A percentile compares a stretch with the other conserved stretches of the same genome.
These are phyloP conservation scores for Verticillium dahliae DNA, from an alignment of 2,329 filamentous ascomycete species.

Conservation along the genomic window DNA sequence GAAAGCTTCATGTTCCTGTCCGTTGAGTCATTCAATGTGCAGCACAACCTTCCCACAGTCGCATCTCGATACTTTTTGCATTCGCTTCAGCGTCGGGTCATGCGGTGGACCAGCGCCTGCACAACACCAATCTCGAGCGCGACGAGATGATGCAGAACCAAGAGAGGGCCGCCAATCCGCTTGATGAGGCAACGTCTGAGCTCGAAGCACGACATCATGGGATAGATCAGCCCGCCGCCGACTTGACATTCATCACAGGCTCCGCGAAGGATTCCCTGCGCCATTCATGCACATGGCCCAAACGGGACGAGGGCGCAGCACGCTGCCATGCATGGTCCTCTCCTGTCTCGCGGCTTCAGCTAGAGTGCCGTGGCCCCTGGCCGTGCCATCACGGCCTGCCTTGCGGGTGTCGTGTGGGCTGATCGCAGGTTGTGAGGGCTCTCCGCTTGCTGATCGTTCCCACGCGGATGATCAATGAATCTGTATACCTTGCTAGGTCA, in stretches of 20 bases:
- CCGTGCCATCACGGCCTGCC: not conserved
- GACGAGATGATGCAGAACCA: slow-evolving; percentile 12
- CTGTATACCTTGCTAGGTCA: not conserved
- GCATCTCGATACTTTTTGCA: not conserved
- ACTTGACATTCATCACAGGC: not conserved
- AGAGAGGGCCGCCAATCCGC: slow-evolving; percentile 6
- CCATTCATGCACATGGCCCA: slow-evolving; percentile 8
- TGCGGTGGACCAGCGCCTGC: not conserved
- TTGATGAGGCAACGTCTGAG: not conserved
- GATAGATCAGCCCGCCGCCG: not conserved
- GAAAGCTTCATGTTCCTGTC: too few relatives aligned
- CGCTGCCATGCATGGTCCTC: not conserved
- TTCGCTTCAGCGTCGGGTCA: not conserved
- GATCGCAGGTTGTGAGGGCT: not conserved
- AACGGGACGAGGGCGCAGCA: slow-evolving; percentile 8
- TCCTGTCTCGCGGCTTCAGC: not conserved
- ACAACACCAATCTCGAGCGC: slow-evolving; percentile 1
- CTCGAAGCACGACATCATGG: not conserved
- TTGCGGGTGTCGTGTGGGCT: slow-evolving; percentile 1
- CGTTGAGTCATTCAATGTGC: not conserved
- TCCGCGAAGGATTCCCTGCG: not conserved
- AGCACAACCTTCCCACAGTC: not conserved
- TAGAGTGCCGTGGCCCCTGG: not conserved
- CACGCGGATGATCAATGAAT: too few relatives aligned
- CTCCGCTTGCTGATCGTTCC: too few relatives aligned